Base-by-base conservation (phyloP, 139 green algal genomes). In the Dunaliella primolecta region DNA sequence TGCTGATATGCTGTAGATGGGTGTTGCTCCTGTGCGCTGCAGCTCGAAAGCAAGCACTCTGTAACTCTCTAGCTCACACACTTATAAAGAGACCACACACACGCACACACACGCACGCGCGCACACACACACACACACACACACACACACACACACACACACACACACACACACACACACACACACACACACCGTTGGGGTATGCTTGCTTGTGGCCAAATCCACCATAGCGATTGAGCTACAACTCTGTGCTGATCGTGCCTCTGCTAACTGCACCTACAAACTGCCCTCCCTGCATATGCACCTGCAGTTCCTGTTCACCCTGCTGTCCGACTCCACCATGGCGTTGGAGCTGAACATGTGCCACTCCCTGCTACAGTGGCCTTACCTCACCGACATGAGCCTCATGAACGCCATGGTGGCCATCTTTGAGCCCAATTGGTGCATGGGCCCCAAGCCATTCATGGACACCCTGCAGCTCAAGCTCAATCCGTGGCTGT, bases 341-440 rank as follows among this genome's bases (percentile, higher is more conserved):
- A 89, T 94, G 75, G 89, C 89, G 15, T 85, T 78, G 34, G 90
- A 92, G 83, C 74, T 94, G 3, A 80, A 87, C 24, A 29, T 95
- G 7, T 88, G 85, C 38, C 81, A 93, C 71, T 84, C 89, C 1
- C 77, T 95, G 38, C 2, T 95, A 33, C 90, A 95, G 78, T 97
- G 94, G 94, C 94, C 94, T 2, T 97, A 95, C 88, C 90, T 95
- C 32, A 83, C 91, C 0, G 94, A 97, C 80, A 87, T 94, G 34
- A 92, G 87, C 3, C 87, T 97, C 32, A 75, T 94, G 3, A 91
- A 77, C 29, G 93, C 93, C 24, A 83, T 94, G n/a, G 82, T 92
- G 55, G 89, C 88, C 83, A 85, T 97, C 36, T 97, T 97, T 77
- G 25, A 88, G 77, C 87, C 87, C 2, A 85, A 57, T 24, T 92